Percentiles rank a stretch among this genome's conserved stretches.
Evolutionary conservation across 129 eudicot species (phyloP).

Genomic region (Glebionis coronaria): DNA sequence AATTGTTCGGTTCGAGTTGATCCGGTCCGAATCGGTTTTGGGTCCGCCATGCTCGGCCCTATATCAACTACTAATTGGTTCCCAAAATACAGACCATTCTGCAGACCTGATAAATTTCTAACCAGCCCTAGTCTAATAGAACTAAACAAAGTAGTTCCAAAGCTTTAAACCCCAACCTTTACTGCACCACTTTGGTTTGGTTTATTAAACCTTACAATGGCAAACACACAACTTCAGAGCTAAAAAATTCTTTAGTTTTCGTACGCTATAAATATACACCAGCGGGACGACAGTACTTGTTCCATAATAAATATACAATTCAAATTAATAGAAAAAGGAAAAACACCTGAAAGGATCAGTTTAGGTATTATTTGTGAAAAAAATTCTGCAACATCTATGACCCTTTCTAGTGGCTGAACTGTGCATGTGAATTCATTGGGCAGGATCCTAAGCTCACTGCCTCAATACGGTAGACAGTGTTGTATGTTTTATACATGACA

Average conservation of each 20-base stretch:
- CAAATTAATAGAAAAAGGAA: background rate
- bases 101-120: no score
- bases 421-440: constrained; percentile 20
- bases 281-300: background rate
- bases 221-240: background rate
- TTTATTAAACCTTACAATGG: background rate
- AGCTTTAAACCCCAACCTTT: no score
- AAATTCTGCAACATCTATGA: constrained; percentile 15
- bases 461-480: constrained; percentile 13
- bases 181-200: background rate
- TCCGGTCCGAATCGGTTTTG: no score
- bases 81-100: no score
- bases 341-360: background rate
- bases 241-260: background rate
- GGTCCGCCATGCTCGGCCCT: no score
- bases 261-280: background rate
- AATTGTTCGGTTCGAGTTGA: no score
- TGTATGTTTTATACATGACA: constrained; percentile 7
- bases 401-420: constrained; percentile 19
- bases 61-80: no score
- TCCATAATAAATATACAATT: background rate
- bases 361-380: background rate
- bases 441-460: constrained; percentile 7
- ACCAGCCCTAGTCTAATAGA: no score
- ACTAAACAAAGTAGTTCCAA: no score